These are phyloP conservation scores for Trichoderma aggressivum DNA, from an alignment of 2,329 filamentous ascomycete species.

Conservation along the genomic window DNA sequence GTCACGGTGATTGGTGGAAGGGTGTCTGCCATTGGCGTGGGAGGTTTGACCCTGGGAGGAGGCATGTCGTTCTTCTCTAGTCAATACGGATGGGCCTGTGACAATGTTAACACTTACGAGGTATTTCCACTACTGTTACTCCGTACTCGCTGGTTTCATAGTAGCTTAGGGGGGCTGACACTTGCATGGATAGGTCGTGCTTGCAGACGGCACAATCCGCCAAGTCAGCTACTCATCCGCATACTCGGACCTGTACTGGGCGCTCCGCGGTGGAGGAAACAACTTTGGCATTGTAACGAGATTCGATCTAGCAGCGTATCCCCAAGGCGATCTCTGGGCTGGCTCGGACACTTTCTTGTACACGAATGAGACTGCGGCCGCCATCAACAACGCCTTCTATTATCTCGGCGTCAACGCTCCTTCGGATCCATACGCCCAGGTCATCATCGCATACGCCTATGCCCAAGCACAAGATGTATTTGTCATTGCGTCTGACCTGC, in stretches of 20 bases:
- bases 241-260: conserved; percentile 4
- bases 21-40: conserved; percentile 38
- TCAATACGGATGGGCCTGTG: conserved; percentile 19
- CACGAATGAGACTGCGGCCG: conserved; percentile 24
- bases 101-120: conserved; percentile 13
- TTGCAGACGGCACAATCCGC: conserved; percentile 11
- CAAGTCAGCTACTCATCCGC: neutral
- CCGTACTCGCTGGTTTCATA: too few relatives aligned
- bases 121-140: neutral
- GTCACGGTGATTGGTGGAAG: conserved; percentile 40
- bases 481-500: conserved; percentile 23
- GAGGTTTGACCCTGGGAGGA: conserved; percentile 21
- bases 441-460: conserved; percentile 26
- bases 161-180: neutral
- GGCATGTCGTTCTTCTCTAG: conserved; percentile 22
- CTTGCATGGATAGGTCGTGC: neutral
- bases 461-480: conserved; percentile 19
- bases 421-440: conserved; percentile 24
- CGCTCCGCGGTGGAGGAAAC: conserved; percentile 10
- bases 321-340: conserved; percentile 38
- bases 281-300: conserved; percentile 29
- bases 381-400: conserved; percentile 25
- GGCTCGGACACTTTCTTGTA: conserved; percentile 32
- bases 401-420: conserved; percentile 23
- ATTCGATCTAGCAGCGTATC: conserved; percentile 36